Percentiles rank a stretch among this genome's conserved stretches.
phyloP scores from a whole-genome alignment of 257 asterid species.

The Galeopsis tetrahit region DNA sequence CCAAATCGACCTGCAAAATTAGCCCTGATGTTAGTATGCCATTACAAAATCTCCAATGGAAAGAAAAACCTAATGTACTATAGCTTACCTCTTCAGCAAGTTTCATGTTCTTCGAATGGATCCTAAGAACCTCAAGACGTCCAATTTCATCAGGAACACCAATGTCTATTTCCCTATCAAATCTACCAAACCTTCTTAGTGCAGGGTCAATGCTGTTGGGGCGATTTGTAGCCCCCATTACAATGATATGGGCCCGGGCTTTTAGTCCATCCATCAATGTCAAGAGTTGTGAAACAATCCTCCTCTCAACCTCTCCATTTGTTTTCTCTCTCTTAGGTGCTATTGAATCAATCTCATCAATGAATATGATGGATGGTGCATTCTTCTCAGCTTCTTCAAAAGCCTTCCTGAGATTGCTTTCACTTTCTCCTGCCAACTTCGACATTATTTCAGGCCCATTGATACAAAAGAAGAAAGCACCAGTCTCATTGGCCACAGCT shows the following conservation, averaged over 20 bases:
- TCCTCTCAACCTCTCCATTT: constrained; percentile 91
- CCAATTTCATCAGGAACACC: constrained; percentile 98
- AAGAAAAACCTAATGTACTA: background rate
- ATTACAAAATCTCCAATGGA: background rate
- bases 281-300: constrained; percentile 92
- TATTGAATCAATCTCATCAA: constrained; percentile 89
- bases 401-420: constrained; percentile 91
- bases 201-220: constrained; percentile 97
- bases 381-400: constrained; percentile 95
- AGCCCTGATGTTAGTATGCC: background rate
- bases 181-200: constrained; percentile 89
- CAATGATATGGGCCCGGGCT: constrained; percentile 91
- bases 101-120: constrained; percentile 96
- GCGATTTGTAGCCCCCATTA: constrained; percentile 92
- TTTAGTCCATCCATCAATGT: constrained; percentile 94
- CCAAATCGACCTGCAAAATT: constrained; percentile 79
- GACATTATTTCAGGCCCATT: constrained; percentile 96
- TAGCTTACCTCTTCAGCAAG: constrained; percentile 77
- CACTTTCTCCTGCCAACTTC: constrained; percentile 93
- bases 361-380: constrained; percentile 90
- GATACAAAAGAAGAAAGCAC: constrained; percentile 89
- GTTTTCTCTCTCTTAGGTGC: constrained; percentile 98
- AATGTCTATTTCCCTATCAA: constrained; percentile 89
- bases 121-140: constrained; percentile 91
- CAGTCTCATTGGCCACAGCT: constrained; percentile 94